These are phyloP conservation scores for Stagonosporopsis vannaccii DNA, from an alignment of 2,329 filamentous ascomycete genomes.

Conservation along the genomic window DNA sequence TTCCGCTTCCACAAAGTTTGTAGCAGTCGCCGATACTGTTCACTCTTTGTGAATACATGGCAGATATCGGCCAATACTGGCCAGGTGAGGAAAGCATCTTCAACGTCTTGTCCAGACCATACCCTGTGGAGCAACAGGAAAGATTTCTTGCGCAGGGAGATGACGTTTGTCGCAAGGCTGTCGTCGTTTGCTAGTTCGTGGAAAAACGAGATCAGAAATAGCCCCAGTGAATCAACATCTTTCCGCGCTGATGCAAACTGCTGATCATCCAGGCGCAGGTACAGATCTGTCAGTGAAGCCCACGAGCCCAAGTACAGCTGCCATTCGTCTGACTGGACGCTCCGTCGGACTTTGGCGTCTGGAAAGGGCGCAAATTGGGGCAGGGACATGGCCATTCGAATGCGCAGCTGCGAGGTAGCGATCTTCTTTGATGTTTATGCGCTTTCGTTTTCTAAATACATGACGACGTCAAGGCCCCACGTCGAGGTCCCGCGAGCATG, in stretches of 20 bases:
- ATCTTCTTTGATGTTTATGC: conserved; percentile 8
- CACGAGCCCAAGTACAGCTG: conserved; percentile 78
- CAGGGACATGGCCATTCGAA: conserved; percentile 54
- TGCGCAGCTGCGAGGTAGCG: conserved; percentile 1
- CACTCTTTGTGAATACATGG: conserved; percentile 70
- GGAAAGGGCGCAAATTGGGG: conserved; percentile 83
- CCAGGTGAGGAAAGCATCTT: conserved; percentile 65
- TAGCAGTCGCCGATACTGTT: conserved; percentile 60
- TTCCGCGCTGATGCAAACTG: conserved; percentile 62
- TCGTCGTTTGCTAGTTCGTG: conserved; percentile 56
- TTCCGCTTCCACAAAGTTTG: conserved; percentile 61
- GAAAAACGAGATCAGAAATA: conserved; percentile 74
- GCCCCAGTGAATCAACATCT: conserved; percentile 65
- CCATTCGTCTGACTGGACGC: conserved; percentile 77
- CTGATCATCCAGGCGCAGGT: conserved; percentile 65
- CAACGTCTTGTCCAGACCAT: conserved; percentile 57
- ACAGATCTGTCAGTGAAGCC: conserved; percentile 70
- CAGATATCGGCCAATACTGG: conserved; percentile 73
- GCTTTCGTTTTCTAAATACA: conserved; percentile 12
- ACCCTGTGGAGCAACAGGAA: conserved; percentile 71
- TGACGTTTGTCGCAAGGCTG: conserved; percentile 48
- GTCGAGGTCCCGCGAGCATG: conserved; percentile 31
- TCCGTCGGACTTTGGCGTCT: conserved; percentile 68
- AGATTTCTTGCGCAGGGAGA: conserved; percentile 65
- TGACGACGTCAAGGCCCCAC: conserved; percentile 20